Evolutionary conservation across 1,284 basidiomycete species (phyloP).

Genomic region (Takashimella koratensis): DNA sequence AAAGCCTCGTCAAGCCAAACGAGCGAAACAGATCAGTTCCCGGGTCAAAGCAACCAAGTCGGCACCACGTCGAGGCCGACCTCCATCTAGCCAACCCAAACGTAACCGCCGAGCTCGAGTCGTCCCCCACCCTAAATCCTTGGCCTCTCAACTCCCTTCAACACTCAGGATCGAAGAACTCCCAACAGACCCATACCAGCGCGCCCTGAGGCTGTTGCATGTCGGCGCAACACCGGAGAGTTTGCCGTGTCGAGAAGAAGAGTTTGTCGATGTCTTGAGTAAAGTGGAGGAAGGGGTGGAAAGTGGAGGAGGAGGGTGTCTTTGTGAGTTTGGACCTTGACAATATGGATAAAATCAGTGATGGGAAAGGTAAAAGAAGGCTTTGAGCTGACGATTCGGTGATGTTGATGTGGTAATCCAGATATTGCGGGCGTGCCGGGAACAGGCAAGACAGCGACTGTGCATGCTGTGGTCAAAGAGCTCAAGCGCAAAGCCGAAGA

Average conservation of each 20-base stretch:
- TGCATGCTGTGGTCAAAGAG: slow-evolving; percentile 84
- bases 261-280: slow-evolving; percentile 73
- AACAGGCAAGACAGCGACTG: slow-evolving; percentile 97
- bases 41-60: background rate
- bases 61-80: background rate
- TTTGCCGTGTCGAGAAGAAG: slow-evolving; percentile 84
- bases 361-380: too few species aligned
- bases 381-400: too few species aligned
- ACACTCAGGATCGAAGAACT: slow-evolving; percentile 48
- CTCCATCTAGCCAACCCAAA: too few species aligned
- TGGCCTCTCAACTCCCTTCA: slow-evolving; percentile 29
- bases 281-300: slow-evolving; percentile 83
- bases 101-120: slow-evolving; percentile 7
- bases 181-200: slow-evolving; percentile 70
- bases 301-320: slow-evolving; percentile 88
- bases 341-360: too few species aligned
- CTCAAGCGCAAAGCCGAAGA: slow-evolving; percentile 79
- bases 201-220: slow-evolving; percentile 84
- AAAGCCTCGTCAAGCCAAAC: slow-evolving; percentile 4
- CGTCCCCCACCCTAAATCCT: slow-evolving; percentile 35
- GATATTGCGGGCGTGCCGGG: slow-evolving; percentile 97
- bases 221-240: slow-evolving; percentile 89
- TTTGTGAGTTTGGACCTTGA: slow-evolving; percentile 66
- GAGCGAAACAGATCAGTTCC: slow-evolving; percentile 1
- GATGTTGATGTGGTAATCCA: too few species aligned